phyloP scores from a whole-genome alignment of 192 early-diverging fungal species.

The Coemansia sp. region DNA sequence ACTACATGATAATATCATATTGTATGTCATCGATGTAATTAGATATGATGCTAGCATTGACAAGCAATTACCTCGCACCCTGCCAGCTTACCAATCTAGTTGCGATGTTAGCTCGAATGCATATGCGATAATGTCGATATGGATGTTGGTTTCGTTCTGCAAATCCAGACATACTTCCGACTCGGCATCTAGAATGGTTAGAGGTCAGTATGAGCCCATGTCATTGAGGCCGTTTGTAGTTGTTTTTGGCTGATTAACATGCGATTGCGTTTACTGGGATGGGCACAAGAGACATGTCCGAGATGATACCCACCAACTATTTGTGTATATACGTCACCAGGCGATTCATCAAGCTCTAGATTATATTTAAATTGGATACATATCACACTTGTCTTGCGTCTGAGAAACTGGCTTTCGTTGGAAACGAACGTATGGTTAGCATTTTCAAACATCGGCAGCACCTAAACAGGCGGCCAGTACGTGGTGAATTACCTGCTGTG shows the following conservation, averaged over 20 bases:
- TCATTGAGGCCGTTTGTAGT: neutral
- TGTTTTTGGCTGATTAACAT: neutral
- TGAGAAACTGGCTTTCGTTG: neutral
- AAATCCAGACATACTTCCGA: slow-evolving; percentile 78
- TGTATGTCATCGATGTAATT: too few relatives aligned
- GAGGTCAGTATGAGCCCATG: neutral
- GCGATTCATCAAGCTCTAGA: slow-evolving; percentile 70
- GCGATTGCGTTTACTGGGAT: neutral
- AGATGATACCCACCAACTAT: slow-evolving; percentile 61
- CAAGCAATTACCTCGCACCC: too few relatives aligned
- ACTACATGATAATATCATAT: slow-evolving; percentile 2
- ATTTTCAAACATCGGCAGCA: neutral
- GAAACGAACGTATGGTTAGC: neutral
- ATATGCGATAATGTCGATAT: slow-evolving; percentile 59
- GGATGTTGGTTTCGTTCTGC: slow-evolving; percentile 62
- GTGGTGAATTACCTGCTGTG: slow-evolving; percentile 16
- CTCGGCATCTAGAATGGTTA: slow-evolving; percentile 63
- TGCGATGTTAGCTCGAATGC: slow-evolving; percentile 53
- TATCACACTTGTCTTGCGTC: too few relatives aligned
- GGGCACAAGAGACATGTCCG: neutral
- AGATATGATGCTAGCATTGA: too few relatives aligned
- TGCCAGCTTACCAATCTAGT: slow-evolving; percentile 57
- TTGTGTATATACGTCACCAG: slow-evolving; percentile 83
- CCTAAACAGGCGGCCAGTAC: neutral
- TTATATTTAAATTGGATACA: too few relatives aligned